Percentiles rank a stretch among this genome's conserved stretches.
phyloP scores from a whole-genome alignment of 2,329 filamentous ascomycete species.

The Periglandula ipomoeae region DNA sequence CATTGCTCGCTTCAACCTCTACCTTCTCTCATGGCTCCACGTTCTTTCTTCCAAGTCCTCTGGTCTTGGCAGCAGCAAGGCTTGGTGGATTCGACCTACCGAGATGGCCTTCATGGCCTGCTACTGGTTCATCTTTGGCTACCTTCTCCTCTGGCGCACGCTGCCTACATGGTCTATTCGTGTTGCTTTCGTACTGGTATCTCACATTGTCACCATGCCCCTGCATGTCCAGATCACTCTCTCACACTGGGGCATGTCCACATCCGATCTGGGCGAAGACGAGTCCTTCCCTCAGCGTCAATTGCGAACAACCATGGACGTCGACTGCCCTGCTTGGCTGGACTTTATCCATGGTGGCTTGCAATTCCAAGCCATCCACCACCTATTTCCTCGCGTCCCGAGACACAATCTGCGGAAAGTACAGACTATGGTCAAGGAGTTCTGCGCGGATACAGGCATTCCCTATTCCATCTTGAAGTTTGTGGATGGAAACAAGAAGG shows the following conservation, averaged over 20 bases:
- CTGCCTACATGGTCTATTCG: slow-evolving; percentile 50
- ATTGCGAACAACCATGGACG: slow-evolving; percentile 64
- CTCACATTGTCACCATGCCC: slow-evolving; percentile 57
- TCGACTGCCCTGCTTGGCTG: slow-evolving; percentile 62
- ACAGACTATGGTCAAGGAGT: slow-evolving; percentile 52
- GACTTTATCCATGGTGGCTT: slow-evolving; percentile 65
- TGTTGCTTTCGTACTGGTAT: slow-evolving; percentile 53
- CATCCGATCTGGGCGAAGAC: slow-evolving; percentile 50
- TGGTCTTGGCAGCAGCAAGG: slow-evolving; percentile 44
- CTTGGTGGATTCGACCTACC: slow-evolving; percentile 58
- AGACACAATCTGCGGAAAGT: slow-evolving; percentile 56
- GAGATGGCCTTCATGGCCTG: slow-evolving; percentile 54
- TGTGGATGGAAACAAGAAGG: slow-evolving; percentile 50
- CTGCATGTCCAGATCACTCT: slow-evolving; percentile 65
- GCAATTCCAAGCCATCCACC: slow-evolving; percentile 65
- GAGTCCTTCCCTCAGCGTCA: slow-evolving; percentile 63
- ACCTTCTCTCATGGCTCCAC: slow-evolving; percentile 57
- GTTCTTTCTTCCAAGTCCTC: slow-evolving; percentile 47
- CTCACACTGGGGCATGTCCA: slow-evolving; percentile 65
- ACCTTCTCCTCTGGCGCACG: slow-evolving; percentile 50
- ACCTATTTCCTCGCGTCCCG: slow-evolving; percentile 59
- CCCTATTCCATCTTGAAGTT: slow-evolving; percentile 55
- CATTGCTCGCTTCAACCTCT: slow-evolving; percentile 65
- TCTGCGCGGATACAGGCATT: slow-evolving; percentile 55
- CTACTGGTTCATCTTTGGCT: slow-evolving; percentile 63